Conservation (phyloP, 140 eudicot species). For the Flaveria floridana region DNA sequence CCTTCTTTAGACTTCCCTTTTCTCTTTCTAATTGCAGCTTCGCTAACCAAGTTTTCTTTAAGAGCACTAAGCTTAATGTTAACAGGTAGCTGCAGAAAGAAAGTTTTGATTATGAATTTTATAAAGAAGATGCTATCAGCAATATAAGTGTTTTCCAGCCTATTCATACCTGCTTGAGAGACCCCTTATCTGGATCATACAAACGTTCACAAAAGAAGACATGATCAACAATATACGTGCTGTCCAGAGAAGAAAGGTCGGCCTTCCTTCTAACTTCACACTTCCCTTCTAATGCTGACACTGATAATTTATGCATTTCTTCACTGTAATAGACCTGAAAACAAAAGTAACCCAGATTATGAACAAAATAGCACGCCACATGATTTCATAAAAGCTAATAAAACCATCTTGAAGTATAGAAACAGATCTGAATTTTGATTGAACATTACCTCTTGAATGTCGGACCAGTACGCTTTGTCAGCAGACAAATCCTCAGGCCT, state of each 20-base stretch:
- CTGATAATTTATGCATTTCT: slow-evolving; percentile 37
- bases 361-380: background rate
- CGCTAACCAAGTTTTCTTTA: slow-evolving; percentile 32
- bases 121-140: background rate
- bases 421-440: background rate
- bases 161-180: slow-evolving; percentile 64
- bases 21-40: slow-evolving; percentile 49
- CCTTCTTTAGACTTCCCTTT: slow-evolving; percentile 59
- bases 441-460: slow-evolving; percentile 65
- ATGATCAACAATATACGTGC: slow-evolving; percentile 48
- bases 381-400: slow-evolving; percentile 1
- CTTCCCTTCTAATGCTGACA: slow-evolving; percentile 53
- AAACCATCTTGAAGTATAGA: background rate
- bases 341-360: slow-evolving; percentile 6
- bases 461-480: slow-evolving; percentile 73
- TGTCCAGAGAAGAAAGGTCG: slow-evolving; percentile 32
- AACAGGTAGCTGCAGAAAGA: slow-evolving; percentile 49
- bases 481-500: slow-evolving; percentile 74
- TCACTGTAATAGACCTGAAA: slow-evolving; percentile 68
- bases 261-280: slow-evolving; percentile 66
- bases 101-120: background rate
- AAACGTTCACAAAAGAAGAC: slow-evolving; percentile 58
- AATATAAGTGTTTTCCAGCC: background rate
- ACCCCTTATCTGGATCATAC: slow-evolving; percentile 56
- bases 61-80: slow-evolving; percentile 45